Evolutionary conservation across 1,139 yeast species (phyloP).

Genomic region (Scheffersomyces stambukii): DNA sequence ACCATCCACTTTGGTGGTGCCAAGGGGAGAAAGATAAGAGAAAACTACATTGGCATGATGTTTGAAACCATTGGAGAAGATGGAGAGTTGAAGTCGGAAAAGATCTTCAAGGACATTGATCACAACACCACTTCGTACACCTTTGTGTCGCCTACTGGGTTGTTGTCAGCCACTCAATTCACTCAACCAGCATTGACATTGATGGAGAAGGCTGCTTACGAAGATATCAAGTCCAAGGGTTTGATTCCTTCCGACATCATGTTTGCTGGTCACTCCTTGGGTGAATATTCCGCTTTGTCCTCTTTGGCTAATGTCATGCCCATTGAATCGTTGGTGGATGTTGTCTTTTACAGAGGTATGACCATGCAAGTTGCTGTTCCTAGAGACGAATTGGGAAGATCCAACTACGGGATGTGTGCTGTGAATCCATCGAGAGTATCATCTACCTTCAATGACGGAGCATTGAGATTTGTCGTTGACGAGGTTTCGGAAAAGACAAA

Average conservation of each 20-base stretch:
- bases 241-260: constrained; percentile 89
- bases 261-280: constrained; percentile 98
- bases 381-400: constrained; percentile 89
- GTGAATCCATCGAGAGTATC: constrained; percentile 94
- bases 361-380: constrained; percentile 99
- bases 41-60: constrained; percentile 94
- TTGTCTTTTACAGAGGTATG: constrained; percentile 99
- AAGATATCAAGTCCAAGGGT: constrained; percentile 95
- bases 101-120: constrained; percentile 89
- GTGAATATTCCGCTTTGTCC: constrained; percentile 97
- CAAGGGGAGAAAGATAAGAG: constrained; percentile 91
- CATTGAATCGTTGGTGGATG: constrained; percentile 94
- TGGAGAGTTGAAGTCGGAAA: constrained; percentile 84
- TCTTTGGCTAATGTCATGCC: constrained; percentile 99
- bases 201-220: constrained; percentile 99
- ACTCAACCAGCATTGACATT: constrained; percentile 98
- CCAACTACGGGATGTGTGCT: constrained; percentile 99
- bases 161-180: constrained; percentile 95
- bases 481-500: constrained; percentile 77
- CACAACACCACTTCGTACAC: constrained; percentile 80
- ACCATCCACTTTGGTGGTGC: constrained; percentile 98
- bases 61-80: constrained; percentile 89
- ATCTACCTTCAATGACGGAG: constrained; percentile 85
- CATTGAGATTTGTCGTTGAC: constrained; percentile 90
- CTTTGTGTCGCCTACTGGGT: constrained; percentile 90